Evolutionary conservation across 108 stramenopile genomes (phyloP).

Genomic region (Fragilariopsis cylindrus): DNA sequence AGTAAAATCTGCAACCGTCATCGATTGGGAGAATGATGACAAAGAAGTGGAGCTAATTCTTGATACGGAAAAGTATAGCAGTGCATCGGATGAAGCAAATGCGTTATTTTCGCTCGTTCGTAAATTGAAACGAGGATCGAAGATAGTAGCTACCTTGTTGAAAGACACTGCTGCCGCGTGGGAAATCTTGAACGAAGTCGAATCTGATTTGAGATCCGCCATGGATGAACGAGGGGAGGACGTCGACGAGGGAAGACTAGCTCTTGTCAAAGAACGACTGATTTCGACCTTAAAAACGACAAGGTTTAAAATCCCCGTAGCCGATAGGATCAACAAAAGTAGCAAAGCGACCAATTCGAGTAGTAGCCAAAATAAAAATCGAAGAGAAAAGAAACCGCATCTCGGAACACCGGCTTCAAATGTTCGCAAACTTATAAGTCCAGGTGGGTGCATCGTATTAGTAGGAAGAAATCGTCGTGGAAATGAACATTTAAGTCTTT

Average conservation of each 20-base stretch:
- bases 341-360: conserved; percentile 6
- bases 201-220: conserved; percentile 53
- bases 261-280: conserved; percentile 61
- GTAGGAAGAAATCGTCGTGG: conserved; percentile 86
- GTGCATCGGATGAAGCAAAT: conserved; percentile 80
- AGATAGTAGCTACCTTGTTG: conserved; percentile 63
- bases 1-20: conserved; percentile 55
- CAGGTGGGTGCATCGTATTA: conserved; percentile 72
- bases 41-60: conserved; percentile 55
- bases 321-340: conserved; percentile 14
- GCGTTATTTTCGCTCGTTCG: conserved; percentile 76
- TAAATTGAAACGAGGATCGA: conserved; percentile 81
- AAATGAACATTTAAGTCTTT: conserved; percentile 81
- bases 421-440: conserved; percentile 60
- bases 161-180: conserved; percentile 46
- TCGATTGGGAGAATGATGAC: conserved; percentile 86
- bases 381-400: conserved; percentile 34
- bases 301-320: conserved; percentile 49
- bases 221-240: conserved; percentile 14
- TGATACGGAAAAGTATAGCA: conserved; percentile 53
- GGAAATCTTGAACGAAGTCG: conserved; percentile 45
- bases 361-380: conserved; percentile 10
- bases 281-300: conserved; percentile 58
- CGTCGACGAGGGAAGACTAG: conserved; percentile 60
- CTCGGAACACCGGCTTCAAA: conserved; percentile 53